A percentile compares a stretch with the other conserved stretches of the same genome.
These are phyloP conservation scores for Xylariales sp. DNA, from an alignment of 2,329 filamentous ascomycete species.

Conservation along the genomic window DNA sequence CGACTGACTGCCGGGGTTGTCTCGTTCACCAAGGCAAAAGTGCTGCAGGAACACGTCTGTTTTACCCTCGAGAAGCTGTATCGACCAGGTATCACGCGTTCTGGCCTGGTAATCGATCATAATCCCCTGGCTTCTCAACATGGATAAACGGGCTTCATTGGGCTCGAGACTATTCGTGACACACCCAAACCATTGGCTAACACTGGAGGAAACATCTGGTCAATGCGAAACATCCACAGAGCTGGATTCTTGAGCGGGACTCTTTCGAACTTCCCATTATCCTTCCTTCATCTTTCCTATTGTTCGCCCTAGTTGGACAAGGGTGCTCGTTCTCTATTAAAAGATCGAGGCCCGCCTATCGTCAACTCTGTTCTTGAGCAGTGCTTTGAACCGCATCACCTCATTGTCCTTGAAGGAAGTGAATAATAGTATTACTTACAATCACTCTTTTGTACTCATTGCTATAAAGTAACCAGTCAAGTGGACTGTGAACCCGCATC, in stretches of 20 bases:
- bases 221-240: slow-evolving; percentile 20
- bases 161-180: slow-evolving; percentile 21
- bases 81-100: slow-evolving; percentile 11
- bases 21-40: neutral
- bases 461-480: slow-evolving; percentile 11
- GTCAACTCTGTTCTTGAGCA: slow-evolving; percentile 15
- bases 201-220: slow-evolving; percentile 14
- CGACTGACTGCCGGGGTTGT: neutral
- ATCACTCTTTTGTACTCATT: slow-evolving; percentile 16
- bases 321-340: slow-evolving; percentile 11
- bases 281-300: slow-evolving; percentile 12
- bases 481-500: slow-evolving; percentile 2
- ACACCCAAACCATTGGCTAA: slow-evolving; percentile 24
- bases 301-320: slow-evolving; percentile 11
- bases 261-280: slow-evolving; percentile 4
- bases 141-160: slow-evolving; percentile 16
- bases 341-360: slow-evolving; percentile 17
- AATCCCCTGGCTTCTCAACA: slow-evolving; percentile 11
- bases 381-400: slow-evolving; percentile 12
- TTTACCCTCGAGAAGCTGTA: neutral
- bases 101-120: slow-evolving; percentile 14
- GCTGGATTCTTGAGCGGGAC: slow-evolving; percentile 3
- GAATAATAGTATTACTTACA: slow-evolving; percentile 18
- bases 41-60: slow-evolving; percentile 4
- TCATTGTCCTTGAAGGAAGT: slow-evolving; percentile 24